Percentiles rank a stretch among this genome's conserved stretches.
These are phyloP conservation scores for Fusarium hainanense DNA, from an alignment of 2,329 filamentous ascomycete genomes.

Conservation along the genomic window DNA sequence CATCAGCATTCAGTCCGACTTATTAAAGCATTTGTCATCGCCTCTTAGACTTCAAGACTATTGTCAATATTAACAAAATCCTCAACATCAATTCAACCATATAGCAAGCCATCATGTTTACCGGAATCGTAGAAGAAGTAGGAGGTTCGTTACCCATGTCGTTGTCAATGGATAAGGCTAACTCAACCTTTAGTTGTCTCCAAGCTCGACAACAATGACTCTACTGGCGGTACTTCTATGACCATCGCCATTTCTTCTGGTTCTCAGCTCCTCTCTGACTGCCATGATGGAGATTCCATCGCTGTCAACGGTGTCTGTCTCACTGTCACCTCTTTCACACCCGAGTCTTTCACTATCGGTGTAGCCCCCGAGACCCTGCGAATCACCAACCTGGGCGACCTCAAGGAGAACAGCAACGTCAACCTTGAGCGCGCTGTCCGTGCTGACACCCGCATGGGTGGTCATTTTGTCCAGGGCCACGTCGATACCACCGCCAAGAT, in stretches of 20 bases:
- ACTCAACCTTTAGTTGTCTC: constrained; percentile 75
- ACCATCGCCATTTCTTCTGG: constrained; percentile 78
- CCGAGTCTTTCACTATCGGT: constrained; percentile 82
- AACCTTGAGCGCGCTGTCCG: constrained; percentile 96
- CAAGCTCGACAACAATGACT: constrained; percentile 81
- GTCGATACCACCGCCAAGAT: constrained; percentile 91
- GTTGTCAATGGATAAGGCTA: constrained; percentile 26
- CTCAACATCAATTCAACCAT: background rate
- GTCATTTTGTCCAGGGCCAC: constrained; percentile 97
- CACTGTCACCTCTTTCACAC: constrained; percentile 75
- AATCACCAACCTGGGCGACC: constrained; percentile 88
- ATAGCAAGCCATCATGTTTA: constrained; percentile 77
- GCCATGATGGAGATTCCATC: constrained; percentile 91
- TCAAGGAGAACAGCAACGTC: constrained; percentile 74
- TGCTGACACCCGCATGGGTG: constrained; percentile 93
- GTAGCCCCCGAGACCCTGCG: constrained; percentile 96
- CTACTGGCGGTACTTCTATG: constrained; percentile 87
- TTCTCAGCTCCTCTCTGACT: constrained; percentile 83
- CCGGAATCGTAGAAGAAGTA: constrained; percentile 90
- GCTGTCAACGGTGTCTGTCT: constrained; percentile 95
- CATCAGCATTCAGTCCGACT: constrained; percentile 13
- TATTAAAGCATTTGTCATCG: constrained; percentile 44
- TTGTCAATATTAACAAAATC: background rate
- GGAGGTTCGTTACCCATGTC: constrained; percentile 73
- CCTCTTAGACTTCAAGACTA: background rate